A percentile compares a stretch with the other conserved stretches of the same genome.
Evolutionary conservation across 495 filamentous ascomycete genomes (phyloP).

Genomic region (Cenococcum geophilum): DNA sequence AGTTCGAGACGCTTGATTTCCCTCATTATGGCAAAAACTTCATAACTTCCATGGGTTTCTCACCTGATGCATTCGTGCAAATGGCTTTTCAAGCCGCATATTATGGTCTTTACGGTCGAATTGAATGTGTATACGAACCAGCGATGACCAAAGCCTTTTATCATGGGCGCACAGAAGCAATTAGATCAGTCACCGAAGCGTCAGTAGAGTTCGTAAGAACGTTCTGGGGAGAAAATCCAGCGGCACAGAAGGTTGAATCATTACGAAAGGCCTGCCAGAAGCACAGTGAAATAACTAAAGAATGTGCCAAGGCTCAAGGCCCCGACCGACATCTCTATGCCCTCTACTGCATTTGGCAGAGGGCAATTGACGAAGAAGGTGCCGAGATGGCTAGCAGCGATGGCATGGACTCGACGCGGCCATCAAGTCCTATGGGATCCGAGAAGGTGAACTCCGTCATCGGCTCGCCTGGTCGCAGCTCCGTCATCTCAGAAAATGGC

Average conservation of each 20-base stretch:
- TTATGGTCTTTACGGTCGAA: constrained; percentile 89
- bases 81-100: constrained; percentile 99
- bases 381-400: constrained; percentile 42
- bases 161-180: constrained; percentile 90
- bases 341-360: constrained; percentile 91
- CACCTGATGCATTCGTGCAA: constrained; percentile 94
- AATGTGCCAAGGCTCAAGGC: constrained; percentile 88
- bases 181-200: constrained; percentile 77
- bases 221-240: constrained; percentile 89
- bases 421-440: constrained; percentile 23
- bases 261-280: constrained; percentile 75
- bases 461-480: constrained; percentile 53
- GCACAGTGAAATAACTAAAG: constrained; percentile 72
- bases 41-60: constrained; percentile 94
- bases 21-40: constrained; percentile 89
- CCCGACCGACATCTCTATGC: constrained; percentile 93
- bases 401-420: constrained; percentile 40
- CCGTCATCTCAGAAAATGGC: constrained; percentile 45
- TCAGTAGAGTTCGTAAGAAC: constrained; percentile 79
- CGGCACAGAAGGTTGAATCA: constrained; percentile 74
- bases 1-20: constrained; percentile 91
- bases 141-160: constrained; percentile 95
- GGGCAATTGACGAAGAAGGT: constrained; percentile 68
- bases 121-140: constrained; percentile 94
- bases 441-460: constrained; percentile 37